Evolutionary conservation across 139 green algal genomes (phyloP), one percentile per base, ranked within the genome.

Genomic region (Tetratostichococcus sp.): DNA sequence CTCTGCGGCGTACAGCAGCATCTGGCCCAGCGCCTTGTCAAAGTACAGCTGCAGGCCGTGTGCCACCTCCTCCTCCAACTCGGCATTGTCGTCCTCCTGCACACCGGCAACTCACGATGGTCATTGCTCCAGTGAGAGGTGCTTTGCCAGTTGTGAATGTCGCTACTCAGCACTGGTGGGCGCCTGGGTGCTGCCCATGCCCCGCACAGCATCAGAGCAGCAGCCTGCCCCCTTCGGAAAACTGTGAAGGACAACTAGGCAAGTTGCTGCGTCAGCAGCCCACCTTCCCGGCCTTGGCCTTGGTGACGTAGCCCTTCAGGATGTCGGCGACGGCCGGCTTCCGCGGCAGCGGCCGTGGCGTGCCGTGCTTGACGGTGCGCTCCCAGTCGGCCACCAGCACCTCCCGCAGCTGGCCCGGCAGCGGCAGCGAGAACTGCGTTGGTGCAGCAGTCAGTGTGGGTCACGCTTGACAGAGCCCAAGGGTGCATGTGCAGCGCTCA

Each of bases 1-100:
- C 86, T 97, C 93, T 3, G 85, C 67, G 8, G 79, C 71, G 85
- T 96, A 97, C 6, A 97, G 88, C 62, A 97, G 84, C 43, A 90
- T 80, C 43, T 90, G 81, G 25, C 75, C 70, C 33, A 96, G 82
- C 3, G 84, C 73, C 73, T 92, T 92, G 83, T 97, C 90, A 82
- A 97, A 97, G 78, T 97, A 97, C 8, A 71, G 75, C 25, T 83
- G 80, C 67, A 97, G 69, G 32, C 90, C 89, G 14, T 79, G 58
- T 0, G 79, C 78, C 31, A 92, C 67, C 81, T 92, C 75, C 70
- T 62, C 50, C 19, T 62, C 26, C 31, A 76, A 3, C 25, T 67
- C 34, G 69, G 77, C 82, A 43, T 72, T 35, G 22, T 77, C 81
- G 17, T 73, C 67, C 28, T 78, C 50, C 50, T 62, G 50, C 50